Evolutionary conservation across 345 rosid genomes (phyloP).

Genomic region (Eutrema heterophyllum): DNA sequence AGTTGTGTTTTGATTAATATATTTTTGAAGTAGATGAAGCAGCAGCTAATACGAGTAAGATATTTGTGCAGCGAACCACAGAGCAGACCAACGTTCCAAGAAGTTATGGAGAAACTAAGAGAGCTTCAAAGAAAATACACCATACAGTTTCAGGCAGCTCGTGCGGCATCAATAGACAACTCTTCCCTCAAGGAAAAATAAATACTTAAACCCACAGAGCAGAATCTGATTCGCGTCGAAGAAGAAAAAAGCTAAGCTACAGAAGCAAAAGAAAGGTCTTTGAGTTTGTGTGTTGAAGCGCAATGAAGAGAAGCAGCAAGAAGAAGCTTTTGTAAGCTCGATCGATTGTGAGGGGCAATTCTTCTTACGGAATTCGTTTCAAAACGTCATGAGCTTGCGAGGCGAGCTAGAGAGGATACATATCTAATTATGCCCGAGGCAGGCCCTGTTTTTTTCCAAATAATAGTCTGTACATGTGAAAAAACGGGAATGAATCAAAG

Average conservation of each 20-base stretch:
- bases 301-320: constrained; percentile 7
- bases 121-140: constrained; percentile 71
- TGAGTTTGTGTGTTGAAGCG: neutral
- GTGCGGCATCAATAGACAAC: constrained; percentile 43
- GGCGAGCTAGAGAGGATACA: neutral
- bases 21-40: neutral
- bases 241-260: neutral
- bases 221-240: neutral
- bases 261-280: constrained; percentile 31
- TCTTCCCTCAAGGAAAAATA: constrained; percentile 43
- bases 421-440: neutral
- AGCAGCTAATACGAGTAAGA: constrained; percentile 15
- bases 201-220: neutral
- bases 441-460: neutral
- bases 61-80: constrained; percentile 60
- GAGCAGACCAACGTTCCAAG: constrained; percentile 79
- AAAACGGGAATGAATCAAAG: neutral
- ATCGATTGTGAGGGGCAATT: neutral
- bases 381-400: neutral
- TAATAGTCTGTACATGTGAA: neutral
- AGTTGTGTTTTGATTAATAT: neutral
- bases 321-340: neutral
- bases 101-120: constrained; percentile 68
- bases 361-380: constrained; percentile 11
- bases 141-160: constrained; percentile 69